These are phyloP conservation scores for Postia placenta DNA, from an alignment of 768 basidiomycete genomes.

Conservation along the genomic window DNA sequence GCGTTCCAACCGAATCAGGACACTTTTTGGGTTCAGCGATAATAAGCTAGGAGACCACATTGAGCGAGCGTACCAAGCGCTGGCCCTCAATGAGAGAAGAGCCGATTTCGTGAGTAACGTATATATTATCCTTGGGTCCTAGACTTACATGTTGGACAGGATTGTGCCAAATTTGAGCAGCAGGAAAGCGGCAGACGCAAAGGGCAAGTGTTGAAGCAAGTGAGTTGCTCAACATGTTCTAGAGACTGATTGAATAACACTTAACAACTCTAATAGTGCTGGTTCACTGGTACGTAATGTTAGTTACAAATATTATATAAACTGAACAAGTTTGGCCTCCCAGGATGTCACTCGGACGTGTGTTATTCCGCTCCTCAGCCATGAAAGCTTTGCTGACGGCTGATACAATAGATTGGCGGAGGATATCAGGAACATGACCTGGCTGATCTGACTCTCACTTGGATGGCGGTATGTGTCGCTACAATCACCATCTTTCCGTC, in stretches of 20 bases:
- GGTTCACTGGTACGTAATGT: constrained; percentile 56
- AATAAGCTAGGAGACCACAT: constrained; percentile 55
- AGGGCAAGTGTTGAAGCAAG: constrained; percentile 59
- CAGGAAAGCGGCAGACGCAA: constrained; percentile 44
- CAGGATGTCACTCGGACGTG: constrained; percentile 28
- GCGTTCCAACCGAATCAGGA: constrained; percentile 35
- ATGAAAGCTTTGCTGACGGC: too few relatives aligned
- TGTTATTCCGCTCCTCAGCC: too few relatives aligned
- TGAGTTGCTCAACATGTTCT: constrained; percentile 14
- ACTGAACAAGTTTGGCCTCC: not conserved
- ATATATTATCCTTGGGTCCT: not conserved
- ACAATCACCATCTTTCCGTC: not conserved
- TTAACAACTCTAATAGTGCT: too few relatives aligned
- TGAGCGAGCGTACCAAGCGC: constrained; percentile 59
- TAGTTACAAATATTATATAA: not conserved
- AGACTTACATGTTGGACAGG: constrained; percentile 28
- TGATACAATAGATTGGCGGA: constrained; percentile 50
- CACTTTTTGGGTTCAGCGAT: constrained; percentile 64
- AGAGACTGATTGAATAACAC: too few relatives aligned
- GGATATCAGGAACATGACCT: constrained; percentile 66
- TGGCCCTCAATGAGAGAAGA: constrained; percentile 63
- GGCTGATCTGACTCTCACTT: constrained; percentile 54
- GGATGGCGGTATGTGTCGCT: constrained; percentile 52
- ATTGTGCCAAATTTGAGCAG: constrained; percentile 60
- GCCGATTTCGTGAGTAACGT: constrained; percentile 54